A percentile compares a stretch with the other conserved stretches of the same genome.
Evolutionary conservation across 2,329 filamentous ascomycete genomes (phyloP).

Genomic region (Beauveria sp.): DNA sequence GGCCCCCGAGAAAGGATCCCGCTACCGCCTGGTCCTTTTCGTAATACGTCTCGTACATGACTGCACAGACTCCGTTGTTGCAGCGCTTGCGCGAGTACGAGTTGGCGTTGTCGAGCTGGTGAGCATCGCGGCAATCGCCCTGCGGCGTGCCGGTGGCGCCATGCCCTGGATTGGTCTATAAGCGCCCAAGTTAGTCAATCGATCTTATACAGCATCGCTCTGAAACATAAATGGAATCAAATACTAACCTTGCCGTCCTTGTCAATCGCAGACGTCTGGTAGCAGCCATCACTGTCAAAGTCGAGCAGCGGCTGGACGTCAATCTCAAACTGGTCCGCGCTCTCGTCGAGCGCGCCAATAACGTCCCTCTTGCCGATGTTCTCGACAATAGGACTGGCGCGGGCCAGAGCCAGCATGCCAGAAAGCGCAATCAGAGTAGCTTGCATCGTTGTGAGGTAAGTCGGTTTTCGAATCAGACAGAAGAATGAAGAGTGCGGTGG

Average conservation of each 20-base stretch:
- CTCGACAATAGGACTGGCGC: constrained; percentile 13
- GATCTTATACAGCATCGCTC: neutral
- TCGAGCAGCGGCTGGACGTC: constrained; percentile 31
- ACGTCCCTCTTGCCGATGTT: constrained; percentile 18
- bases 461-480: neutral
- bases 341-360: constrained; percentile 23
- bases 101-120: constrained; percentile 25
- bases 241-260: constrained; percentile 22
- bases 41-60: constrained; percentile 31
- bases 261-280: constrained; percentile 39
- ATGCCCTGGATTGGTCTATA: constrained; percentile 19
- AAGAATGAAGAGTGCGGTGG: neutral
- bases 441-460: neutral
- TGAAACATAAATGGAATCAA: neutral
- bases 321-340: constrained; percentile 26
- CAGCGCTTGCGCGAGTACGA: constrained; percentile 25
- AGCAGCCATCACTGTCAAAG: constrained; percentile 34
- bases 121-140: constrained; percentile 23
- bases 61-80: constrained; percentile 26
- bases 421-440: neutral
- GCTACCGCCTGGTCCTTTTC: constrained; percentile 35
- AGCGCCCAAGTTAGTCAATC: constrained; percentile 1
- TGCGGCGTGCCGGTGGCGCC: constrained; percentile 21
- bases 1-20: constrained; percentile 25
- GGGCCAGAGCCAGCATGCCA: constrained; percentile 13